A percentile compares a stretch with the other conserved stretches of the same genome.
Evolutionary conservation across 441 rosid genomes (phyloP).

Genomic region (Corymbia citriodora): DNA sequence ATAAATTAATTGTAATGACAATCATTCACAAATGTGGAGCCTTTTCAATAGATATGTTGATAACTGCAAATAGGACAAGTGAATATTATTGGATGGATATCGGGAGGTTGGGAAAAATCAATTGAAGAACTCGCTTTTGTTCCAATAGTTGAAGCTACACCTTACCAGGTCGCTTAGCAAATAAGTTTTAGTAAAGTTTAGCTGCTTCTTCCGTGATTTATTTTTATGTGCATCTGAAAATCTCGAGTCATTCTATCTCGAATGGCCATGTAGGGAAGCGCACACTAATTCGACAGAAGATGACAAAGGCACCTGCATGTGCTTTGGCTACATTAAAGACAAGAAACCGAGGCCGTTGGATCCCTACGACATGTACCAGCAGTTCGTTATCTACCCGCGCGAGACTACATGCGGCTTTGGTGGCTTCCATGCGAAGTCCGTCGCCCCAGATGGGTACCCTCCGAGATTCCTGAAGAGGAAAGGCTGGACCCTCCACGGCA

Average conservation of each 20-base stretch:
- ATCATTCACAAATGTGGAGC: too few species aligned
- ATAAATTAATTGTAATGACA: too few species aligned
- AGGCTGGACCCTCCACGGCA: constrained; percentile 30
- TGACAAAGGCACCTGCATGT: constrained; percentile 42
- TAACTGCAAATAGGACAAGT: background rate
- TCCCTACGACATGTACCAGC: constrained; percentile 37
- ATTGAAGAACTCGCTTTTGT: background rate
- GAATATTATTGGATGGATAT: background rate
- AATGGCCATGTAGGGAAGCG: constrained; percentile 27
- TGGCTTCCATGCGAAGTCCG: constrained; percentile 32
- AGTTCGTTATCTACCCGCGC: constrained; percentile 27
- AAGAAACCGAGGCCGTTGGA: constrained; percentile 25
- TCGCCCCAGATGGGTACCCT: constrained; percentile 39
- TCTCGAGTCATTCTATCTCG: background rate
- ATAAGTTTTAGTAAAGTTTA: background rate
- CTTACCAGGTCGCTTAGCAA: background rate
- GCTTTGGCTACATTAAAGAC: constrained; percentile 22
- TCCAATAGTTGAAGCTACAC: background rate
- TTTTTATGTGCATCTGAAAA: background rate
- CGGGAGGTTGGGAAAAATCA: background rate
- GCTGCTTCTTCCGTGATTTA: background rate
- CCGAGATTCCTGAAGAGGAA: constrained; percentile 41
- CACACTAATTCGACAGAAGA: constrained; percentile 37
- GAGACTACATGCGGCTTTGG: background rate
- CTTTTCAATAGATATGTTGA: background rate